A percentile compares a stretch with the other conserved stretches of the same genome.
Evolutionary conservation across 2,329 filamentous ascomycete species (phyloP).

Genomic region (Arthroderma uncinatum): DNA sequence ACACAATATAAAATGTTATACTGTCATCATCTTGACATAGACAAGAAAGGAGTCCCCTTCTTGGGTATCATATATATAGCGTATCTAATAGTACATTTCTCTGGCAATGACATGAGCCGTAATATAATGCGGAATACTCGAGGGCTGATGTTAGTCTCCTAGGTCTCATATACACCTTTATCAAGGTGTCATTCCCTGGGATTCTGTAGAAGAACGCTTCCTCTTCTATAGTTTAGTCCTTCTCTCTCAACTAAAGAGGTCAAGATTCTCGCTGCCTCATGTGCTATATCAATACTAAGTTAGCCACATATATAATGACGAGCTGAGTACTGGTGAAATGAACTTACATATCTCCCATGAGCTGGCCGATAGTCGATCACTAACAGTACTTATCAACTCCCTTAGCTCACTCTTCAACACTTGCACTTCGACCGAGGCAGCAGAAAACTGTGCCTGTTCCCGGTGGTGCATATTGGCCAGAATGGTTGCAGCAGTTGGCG

Average conservation of each 20-base stretch:
- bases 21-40: not conserved
- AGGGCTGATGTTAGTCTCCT: not conserved
- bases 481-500: conserved; percentile 6
- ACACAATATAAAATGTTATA: not conserved
- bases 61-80: not conserved
- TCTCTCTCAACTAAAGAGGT: conserved; percentile 12
- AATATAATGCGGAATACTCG: not conserved
- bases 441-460: conserved; percentile 9
- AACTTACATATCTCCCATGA: conserved; percentile 16
- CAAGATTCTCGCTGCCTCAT: conserved; percentile 14
- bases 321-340: not conserved
- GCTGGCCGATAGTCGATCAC: conserved; percentile 10
- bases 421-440: conserved; percentile 9
- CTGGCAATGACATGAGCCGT: not conserved
- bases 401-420: conserved; percentile 13
- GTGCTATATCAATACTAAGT: conserved; percentile 7
- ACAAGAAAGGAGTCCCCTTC: not conserved
- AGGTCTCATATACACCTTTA: not conserved
- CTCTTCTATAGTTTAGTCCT: not conserved
- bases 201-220: not conserved
- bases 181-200: not conserved
- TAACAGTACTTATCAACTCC: conserved; percentile 11
- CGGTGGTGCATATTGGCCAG: conserved; percentile 15
- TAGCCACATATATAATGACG: not conserved
- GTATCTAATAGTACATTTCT: not conserved